Percentiles rank a stretch among this genome's conserved stretches.
phyloP scores from a whole-genome alignment of 305 asterid genomes.

The Fraxinus angustifolia region DNA sequence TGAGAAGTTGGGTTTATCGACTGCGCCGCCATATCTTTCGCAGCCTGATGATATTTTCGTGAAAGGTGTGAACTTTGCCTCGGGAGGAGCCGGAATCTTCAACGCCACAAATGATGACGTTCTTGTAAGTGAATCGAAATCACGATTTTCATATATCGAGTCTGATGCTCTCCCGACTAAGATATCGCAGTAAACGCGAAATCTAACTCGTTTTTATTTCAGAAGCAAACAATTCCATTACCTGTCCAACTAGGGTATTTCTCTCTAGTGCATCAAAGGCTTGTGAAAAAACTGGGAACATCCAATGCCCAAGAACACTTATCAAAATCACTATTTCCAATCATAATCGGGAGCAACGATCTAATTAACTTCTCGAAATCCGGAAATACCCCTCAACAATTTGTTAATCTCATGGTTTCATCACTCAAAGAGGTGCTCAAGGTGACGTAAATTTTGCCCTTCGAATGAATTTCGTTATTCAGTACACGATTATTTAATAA shows the following conservation, averaged over 20 bases:
- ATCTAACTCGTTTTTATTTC: not conserved
- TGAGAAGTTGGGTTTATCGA: slow-evolving; percentile 59
- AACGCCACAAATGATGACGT: slow-evolving; percentile 41
- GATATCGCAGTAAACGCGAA: slow-evolving; percentile 1
- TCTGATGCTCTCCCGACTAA: slow-evolving; percentile 97
- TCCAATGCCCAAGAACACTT: slow-evolving; percentile 39
- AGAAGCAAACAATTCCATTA: slow-evolving; percentile 36
- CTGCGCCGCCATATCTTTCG: slow-evolving; percentile 70
- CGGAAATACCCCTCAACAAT: slow-evolving; percentile 42
- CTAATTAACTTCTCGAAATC: slow-evolving; percentile 38
- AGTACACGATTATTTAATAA: not conserved
- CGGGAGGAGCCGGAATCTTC: slow-evolving; percentile 79
- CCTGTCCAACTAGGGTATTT: slow-evolving; percentile 44
- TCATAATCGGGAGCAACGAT: slow-evolving; percentile 76
- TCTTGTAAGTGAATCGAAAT: slow-evolving; percentile 65
- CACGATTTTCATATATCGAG: slow-evolving; percentile 87
- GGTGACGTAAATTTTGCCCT: slow-evolving; percentile 22
- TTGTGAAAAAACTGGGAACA: slow-evolving; percentile 34
- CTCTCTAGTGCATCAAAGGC: slow-evolving; percentile 32
- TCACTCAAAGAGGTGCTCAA: slow-evolving; percentile 32
- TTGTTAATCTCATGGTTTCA: slow-evolving; percentile 49
- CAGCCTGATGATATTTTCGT: slow-evolving; percentile 36
- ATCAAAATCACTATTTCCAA: slow-evolving; percentile 43
- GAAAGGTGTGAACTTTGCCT: slow-evolving; percentile 76
- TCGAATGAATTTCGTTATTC: not conserved